A percentile compares a stretch with the other conserved stretches of the same genome.
Conservation (phyloP, 148 eudicot species). For the Arbutus unedo region DNA sequence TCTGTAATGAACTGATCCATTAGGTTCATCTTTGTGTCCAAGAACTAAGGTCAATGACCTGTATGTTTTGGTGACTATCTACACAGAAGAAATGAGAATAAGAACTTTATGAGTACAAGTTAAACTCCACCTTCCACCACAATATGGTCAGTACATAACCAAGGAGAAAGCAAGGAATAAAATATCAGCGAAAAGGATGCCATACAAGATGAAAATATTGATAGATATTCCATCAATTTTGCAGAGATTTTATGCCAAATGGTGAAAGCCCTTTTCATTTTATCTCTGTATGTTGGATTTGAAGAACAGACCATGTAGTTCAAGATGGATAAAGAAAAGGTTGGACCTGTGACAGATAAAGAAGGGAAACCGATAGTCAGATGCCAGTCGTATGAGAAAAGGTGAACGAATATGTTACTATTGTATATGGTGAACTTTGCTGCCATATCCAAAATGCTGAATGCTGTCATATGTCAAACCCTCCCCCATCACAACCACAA, state of each 20-base stretch:
- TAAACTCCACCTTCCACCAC: conserved; percentile 1
- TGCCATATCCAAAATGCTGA: neutral
- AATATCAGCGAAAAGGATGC: no score
- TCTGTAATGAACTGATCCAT: conserved; percentile 35
- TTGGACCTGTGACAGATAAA: neutral
- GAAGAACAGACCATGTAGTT: neutral
- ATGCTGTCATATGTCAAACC: neutral
- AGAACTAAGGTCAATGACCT: conserved; percentile 61
- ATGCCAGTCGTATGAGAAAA: neutral
- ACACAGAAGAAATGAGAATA: conserved; percentile 26
- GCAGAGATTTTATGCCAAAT: neutral
- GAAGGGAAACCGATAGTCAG: neutral
- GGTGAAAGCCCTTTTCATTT: conserved; percentile 3
- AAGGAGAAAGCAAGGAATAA: neutral
- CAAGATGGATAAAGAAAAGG: neutral
- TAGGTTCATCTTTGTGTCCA: conserved; percentile 39
- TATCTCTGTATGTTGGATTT: neutral
- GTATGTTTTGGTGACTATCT: conserved; percentile 67
- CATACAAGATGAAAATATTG: neutral
- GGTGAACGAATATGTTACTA: neutral
- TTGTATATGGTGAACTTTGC: neutral
- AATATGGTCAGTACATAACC: neutral
- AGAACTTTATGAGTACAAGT: conserved; percentile 15
- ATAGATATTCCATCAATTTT: neutral
- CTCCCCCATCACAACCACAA: neutral